Evolutionary conservation across 805 yeast species (phyloP), one percentile per base, ranked within the genome.

Genomic region (Candida gorgasii): DNA sequence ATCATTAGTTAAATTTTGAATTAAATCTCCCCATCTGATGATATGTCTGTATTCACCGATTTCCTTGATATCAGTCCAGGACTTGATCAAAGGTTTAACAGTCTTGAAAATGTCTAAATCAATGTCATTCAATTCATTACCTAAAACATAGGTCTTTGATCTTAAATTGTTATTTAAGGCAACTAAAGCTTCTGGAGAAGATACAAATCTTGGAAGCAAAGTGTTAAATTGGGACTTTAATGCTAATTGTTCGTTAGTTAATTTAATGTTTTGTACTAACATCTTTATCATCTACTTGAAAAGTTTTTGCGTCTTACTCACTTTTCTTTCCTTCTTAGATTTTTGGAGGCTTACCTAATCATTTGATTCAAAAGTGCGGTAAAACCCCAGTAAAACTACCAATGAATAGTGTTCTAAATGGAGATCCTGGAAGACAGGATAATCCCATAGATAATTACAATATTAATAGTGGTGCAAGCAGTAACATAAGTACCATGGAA

Each of bases 1-100:
- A 45, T 67, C 75, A 12, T 55, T 55, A 37, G 76, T 73, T 50
- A 80, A 63, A 24, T 82, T 79, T 70, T 93, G 98, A 46, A 93
- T 67, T 53, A 87, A 78, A 56, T 90, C 97, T 17, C 80, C 79
- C 98, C 98, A 93, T 76, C 99, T 85, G 47, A 89, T 67, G 45
- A 92, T 73, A 65, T 92, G 97, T 76, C 97, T 86, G 62, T 73
- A 72, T 36, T 74, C 65, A 36, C 83, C 80, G 51, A 82, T 66
- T 30, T 82, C 78, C 26, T 78, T 81, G 34, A 61, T 53, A 8
- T 78, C 60, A 17, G 76, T 65, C 78, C 87, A 78, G 47, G 73
- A 65, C 40, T 71, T 68, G 29, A 85, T 79, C 29, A 79, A 47
- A 36, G 89, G 86, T 55, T 80, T 69, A 27, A 82, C 81, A 26